These are phyloP conservation scores for Henckelia pumila DNA, from an alignment of 257 asterid species.

Conservation along the genomic window DNA sequence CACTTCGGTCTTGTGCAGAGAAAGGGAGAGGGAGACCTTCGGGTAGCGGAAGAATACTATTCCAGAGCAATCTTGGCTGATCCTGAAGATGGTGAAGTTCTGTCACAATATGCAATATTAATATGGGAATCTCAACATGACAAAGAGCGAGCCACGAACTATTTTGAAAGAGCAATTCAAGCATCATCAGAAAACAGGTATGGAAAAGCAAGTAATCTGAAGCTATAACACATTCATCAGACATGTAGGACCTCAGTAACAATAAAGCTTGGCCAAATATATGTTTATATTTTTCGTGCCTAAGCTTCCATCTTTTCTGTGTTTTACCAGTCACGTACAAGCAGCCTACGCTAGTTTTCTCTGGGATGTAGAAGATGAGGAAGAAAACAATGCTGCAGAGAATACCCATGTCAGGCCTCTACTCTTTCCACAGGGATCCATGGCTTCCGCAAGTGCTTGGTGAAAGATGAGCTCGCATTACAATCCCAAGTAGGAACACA, in stretches of 20 bases:
- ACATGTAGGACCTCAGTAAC: neutral
- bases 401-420: conserved; percentile 7
- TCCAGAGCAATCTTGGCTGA: conserved; percentile 77
- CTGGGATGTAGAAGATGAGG: conserved; percentile 62
- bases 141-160: conserved; percentile 48
- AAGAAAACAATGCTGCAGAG: conserved; percentile 15
- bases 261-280: neutral
- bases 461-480: neutral
- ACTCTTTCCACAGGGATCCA: conserved; percentile 30
- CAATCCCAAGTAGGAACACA: no score
- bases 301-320: neutral
- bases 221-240: neutral
- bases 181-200: conserved; percentile 68
- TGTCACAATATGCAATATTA: conserved; percentile 64
- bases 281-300: conserved; percentile 1
- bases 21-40: conserved; percentile 58
- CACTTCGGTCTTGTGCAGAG: neutral
- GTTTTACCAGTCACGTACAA: conserved; percentile 60
- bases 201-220: neutral
- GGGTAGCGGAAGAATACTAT: conserved; percentile 76
- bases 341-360: conserved; percentile 84
- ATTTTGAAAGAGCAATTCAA: conserved; percentile 63
- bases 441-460: conserved; percentile 51
- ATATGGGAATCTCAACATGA: conserved; percentile 77
- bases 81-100: conserved; percentile 74